Conservation (phyloP, 2,329 filamentous ascomycete species). For the Aureobasidium sp. region DNA sequence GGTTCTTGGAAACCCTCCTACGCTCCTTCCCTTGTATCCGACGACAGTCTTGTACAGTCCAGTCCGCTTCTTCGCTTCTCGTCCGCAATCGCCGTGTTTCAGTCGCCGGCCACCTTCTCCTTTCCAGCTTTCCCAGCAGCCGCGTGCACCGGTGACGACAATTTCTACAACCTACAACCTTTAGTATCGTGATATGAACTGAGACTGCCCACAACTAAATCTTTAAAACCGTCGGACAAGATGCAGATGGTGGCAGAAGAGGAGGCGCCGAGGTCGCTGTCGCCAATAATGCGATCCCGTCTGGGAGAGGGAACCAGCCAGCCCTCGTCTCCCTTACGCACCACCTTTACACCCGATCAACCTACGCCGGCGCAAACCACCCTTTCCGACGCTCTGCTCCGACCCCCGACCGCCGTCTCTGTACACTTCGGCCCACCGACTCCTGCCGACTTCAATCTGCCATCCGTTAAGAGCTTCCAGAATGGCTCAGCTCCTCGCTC, state of each 20-base stretch:
- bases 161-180: background rate
- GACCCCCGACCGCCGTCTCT: constrained; percentile 10
- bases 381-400: background rate
- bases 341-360: constrained; percentile 3
- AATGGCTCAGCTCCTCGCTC: constrained; percentile 1
- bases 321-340: constrained; percentile 9
- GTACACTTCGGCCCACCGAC: constrained; percentile 13
- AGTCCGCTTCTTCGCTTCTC: background rate
- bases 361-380: constrained; percentile 1
- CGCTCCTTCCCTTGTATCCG: background rate
- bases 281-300: constrained; percentile 1
- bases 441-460: constrained; percentile 12
- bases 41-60: background rate
- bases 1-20: background rate
- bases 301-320: constrained; percentile 7
- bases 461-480: background rate
- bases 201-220: background rate
- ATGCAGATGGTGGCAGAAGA: constrained; percentile 15
- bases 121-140: background rate
- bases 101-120: background rate
- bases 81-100: background rate
- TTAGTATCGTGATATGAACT: constrained; percentile 3
- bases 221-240: background rate
- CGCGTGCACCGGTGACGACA: background rate
- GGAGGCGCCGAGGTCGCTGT: constrained; percentile 4